phyloP scores from a whole-genome alignment of 192 early-diverging fungal genomes.

The Allomyces arbusculus region DNA sequence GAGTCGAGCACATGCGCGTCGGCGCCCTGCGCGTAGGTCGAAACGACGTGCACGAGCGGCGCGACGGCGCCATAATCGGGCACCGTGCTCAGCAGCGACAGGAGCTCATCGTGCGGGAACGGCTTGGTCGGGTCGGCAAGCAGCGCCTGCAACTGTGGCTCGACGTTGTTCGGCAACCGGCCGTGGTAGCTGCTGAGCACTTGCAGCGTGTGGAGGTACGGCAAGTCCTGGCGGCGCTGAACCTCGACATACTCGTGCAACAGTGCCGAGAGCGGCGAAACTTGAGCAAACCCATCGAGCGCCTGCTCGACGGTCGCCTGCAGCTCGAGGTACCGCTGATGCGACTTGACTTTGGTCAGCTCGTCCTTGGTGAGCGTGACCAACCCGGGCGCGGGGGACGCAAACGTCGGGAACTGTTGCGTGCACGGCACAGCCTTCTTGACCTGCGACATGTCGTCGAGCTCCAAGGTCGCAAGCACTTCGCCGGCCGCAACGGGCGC shows the following conservation, averaged over 20 bases:
- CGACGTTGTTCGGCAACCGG: constrained; percentile 58
- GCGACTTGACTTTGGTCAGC: constrained; percentile 43
- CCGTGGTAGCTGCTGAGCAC: constrained; percentile 63
- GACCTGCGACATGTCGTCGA: constrained; percentile 85
- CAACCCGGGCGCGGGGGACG: not conserved
- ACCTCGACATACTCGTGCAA: constrained; percentile 55
- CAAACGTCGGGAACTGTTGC: constrained; percentile 16
- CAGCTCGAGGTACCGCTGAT: constrained; percentile 53
- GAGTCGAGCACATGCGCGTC: constrained; percentile 50
- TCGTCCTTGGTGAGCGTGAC: not conserved
- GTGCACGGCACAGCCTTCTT: constrained; percentile 65
- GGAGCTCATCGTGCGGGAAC: constrained; percentile 55
- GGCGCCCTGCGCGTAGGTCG: constrained; percentile 51
- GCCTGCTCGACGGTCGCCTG: constrained; percentile 46
- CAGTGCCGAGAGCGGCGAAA: constrained; percentile 41
- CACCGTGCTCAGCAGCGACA: constrained; percentile 28
- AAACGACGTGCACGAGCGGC: constrained; percentile 45
- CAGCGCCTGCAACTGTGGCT: constrained; percentile 29
- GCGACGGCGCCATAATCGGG: constrained; percentile 20
- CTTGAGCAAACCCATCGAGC: constrained; percentile 73
- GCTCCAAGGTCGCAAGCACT: constrained; percentile 73
- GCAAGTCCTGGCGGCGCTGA: constrained; percentile 55
- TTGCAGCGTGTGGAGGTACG: constrained; percentile 60
- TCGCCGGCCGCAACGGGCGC: constrained; percentile 71
- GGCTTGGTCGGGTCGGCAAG: constrained; percentile 14